Evolutionary conservation across 2,329 filamentous ascomycete species (phyloP).

Genomic region (Stemphylium vesicarium): DNA sequence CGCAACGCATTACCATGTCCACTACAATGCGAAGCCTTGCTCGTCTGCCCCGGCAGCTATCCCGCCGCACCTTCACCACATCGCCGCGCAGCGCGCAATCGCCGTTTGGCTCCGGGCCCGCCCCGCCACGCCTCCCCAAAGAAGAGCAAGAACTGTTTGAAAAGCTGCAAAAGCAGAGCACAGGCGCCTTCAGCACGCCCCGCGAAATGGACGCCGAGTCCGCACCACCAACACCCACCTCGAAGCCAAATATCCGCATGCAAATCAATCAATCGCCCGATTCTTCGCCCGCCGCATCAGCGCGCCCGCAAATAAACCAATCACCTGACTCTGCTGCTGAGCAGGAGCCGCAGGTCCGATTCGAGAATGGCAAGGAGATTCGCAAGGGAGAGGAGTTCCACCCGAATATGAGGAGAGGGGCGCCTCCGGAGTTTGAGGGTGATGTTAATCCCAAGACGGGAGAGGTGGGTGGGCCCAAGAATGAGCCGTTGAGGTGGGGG

Average conservation of each 20-base stretch:
- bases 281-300: conserved; percentile 3
- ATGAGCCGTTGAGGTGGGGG: conserved; percentile 91
- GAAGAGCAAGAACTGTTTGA: conserved; percentile 92
- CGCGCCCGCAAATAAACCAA: conserved; percentile 18
- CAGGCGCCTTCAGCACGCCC: conserved; percentile 76
- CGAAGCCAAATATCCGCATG: conserved; percentile 36
- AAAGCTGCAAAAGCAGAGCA: conserved; percentile 78
- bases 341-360: conserved; percentile 16
- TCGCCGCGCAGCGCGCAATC: conserved; percentile 17
- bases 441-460: conserved; percentile 92
- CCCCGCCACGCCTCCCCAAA: conserved; percentile 85
- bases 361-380: conserved; percentile 47
- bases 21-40: conserved; percentile 25
- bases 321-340: conserved; percentile 10
- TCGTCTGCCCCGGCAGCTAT: conserved; percentile 37
- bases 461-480: conserved; percentile 96
- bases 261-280: conserved; percentile 46
- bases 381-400: conserved; percentile 69
- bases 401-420: conserved; percentile 75
- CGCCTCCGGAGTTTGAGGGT: conserved; percentile 89
- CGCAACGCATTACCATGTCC: background rate
- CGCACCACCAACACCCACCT: conserved; percentile 45
- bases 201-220: conserved; percentile 38
- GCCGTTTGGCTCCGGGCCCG: conserved; percentile 58
- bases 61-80: conserved; percentile 27